Percentiles rank a stretch among this genome's conserved stretches.
These are phyloP conservation scores for Aspergillus bertholletiae DNA, from an alignment of 495 filamentous ascomycete species.

Conservation along the genomic window DNA sequence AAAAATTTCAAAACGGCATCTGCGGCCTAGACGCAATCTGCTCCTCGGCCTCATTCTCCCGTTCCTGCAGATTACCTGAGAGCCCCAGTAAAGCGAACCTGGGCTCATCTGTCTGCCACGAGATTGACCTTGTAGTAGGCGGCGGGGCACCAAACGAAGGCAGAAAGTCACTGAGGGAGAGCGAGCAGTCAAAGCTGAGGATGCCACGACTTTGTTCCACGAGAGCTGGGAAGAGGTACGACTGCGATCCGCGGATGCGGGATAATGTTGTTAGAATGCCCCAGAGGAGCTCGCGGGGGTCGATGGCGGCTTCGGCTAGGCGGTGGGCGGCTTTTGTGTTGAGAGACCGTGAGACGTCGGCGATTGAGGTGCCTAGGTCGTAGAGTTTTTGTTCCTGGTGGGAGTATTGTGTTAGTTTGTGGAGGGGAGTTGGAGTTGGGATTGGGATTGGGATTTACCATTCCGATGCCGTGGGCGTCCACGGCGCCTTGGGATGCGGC, in stretches of 20 bases:
- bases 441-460: constrained; percentile 41
- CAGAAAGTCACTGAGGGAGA: constrained; percentile 32
- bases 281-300: constrained; percentile 40
- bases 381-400: constrained; percentile 41
- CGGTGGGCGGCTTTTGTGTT: constrained; percentile 27
- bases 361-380: constrained; percentile 36
- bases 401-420: not conserved
- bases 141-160: constrained; percentile 17
- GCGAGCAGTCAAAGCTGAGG: constrained; percentile 28
- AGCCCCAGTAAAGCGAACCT: constrained; percentile 1
- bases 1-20: constrained; percentile 3
- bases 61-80: not conserved
- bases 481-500: constrained; percentile 50
- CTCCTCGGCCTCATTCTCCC: constrained; percentile 3
- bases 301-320: constrained; percentile 29
- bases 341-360: constrained; percentile 35
- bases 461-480: constrained; percentile 59
- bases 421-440: constrained; percentile 7
- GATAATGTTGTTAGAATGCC: constrained; percentile 39
- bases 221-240: constrained; percentile 37
- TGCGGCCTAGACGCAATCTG: constrained; percentile 6
- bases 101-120: constrained; percentile 2
- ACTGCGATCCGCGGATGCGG: constrained; percentile 42
- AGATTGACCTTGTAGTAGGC: not conserved
- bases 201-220: constrained; percentile 34